Evolutionary conservation across 2,329 filamentous ascomycete genomes (phyloP), one percentile per base, ranked within the genome.

Genomic region (Corynespora cassiicola): DNA sequence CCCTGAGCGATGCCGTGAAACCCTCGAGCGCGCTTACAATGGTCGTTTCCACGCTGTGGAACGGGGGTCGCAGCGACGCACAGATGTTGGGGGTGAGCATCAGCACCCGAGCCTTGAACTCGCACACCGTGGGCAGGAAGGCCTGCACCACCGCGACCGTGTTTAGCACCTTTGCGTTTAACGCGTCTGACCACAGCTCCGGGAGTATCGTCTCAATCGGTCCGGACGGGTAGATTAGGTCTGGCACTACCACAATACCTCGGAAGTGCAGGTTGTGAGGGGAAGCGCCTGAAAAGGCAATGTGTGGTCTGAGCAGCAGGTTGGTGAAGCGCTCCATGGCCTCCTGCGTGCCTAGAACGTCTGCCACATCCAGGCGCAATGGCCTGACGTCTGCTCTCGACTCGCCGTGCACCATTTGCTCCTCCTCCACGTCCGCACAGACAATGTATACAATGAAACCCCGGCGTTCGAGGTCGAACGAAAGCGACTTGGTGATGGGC

Each of bases 361-460:
- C 85, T 6, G 86, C 87, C 22, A 95, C 83, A 59, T 97, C 90
- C 48, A 97, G 79, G 63, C 83, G 83, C 41, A 99, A 72, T 6
- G 92, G 84, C 47, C 87, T 82, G 50, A 97, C 86, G 63, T 97
- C 94, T 6, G 84, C 77, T 46, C 90, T 79, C n/a, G 84, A 80
- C 65, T 95, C 81, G 44, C 82, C 80, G 44, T 88, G 82, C 10
- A 97, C 84, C 48, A 87, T 73, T 22, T 85, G 77, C 66, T 97
- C 90, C 53, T 97, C 92, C 56, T 96, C 88, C 42, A 84, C 73
- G n/a, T 84, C 89, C 49, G 84, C 86, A 58, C 90, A 92, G 1
- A 95, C 88, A 44, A 99, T 78, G 66, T 90, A 99, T 39, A 97
- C 89, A 45, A 97, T 88, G 66, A 95, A 97, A 4, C 94, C 94